phyloP scores from a whole-genome alignment of 2,329 filamentous ascomycete genomes.

The Lasiodiplodia theobromae region DNA sequence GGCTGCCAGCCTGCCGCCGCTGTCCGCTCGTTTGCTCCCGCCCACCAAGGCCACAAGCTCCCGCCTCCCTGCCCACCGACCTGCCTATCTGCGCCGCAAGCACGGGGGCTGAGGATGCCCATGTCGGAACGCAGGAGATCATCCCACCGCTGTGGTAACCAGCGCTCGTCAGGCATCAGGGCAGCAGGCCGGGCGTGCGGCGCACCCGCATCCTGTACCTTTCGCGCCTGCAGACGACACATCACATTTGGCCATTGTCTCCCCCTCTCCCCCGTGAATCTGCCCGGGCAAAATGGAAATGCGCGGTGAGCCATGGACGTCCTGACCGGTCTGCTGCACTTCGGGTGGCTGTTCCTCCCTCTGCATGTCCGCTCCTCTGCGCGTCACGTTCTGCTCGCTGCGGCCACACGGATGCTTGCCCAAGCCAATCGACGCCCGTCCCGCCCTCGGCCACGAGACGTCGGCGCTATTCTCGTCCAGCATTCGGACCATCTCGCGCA shows the following conservation, averaged over 20 bases:
- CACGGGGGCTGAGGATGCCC: conserved; percentile 3
- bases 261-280: conserved; percentile 1
- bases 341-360: conserved; percentile 13
- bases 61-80: conserved; percentile 9
- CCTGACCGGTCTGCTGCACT: conserved; percentile 25
- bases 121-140: conserved; percentile 4
- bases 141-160: conserved; percentile 5
- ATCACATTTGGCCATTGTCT: background rate
- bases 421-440: conserved; percentile 11
- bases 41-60: conserved; percentile 9
- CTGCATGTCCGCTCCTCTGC: conserved; percentile 12
- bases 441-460: conserved; percentile 10
- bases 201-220: conserved; percentile 21
- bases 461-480: conserved; percentile 21
- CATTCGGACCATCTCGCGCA: conserved; percentile 17
- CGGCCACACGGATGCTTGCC: conserved; percentile 16
- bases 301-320: conserved; percentile 18
- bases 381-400: conserved; percentile 18
- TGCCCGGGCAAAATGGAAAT: conserved; percentile 15
- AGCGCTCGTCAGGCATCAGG: conserved; percentile 1
- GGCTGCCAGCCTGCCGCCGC: conserved; percentile 3
- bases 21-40: conserved; percentile 11
- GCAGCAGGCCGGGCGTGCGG: conserved; percentile 14
- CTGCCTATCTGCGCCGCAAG: conserved; percentile 11
- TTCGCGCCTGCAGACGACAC: conserved; percentile 23